These are phyloP conservation scores for Chaetothyriales sp. DNA, from an alignment of 2,329 filamentous ascomycete species.

Conservation along the genomic window DNA sequence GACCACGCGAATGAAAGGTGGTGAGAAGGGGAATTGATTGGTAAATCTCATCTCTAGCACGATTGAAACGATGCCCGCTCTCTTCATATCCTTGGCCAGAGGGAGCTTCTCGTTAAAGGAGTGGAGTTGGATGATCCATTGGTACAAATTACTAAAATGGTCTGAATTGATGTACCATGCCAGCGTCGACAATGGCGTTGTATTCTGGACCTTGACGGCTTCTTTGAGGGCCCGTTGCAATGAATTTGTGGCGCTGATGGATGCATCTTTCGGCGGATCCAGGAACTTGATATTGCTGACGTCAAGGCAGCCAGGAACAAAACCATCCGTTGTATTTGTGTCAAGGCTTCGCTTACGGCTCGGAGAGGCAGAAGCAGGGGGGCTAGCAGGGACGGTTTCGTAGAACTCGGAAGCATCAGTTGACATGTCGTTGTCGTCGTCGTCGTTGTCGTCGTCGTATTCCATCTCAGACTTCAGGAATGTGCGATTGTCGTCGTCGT, in stretches of 20 bases:
- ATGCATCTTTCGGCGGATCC: slow-evolving; percentile 52
- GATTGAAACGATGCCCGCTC: slow-evolving; percentile 47
- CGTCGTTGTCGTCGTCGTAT: no score
- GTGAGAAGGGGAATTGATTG: slow-evolving; percentile 58
- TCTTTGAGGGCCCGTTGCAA: slow-evolving; percentile 52
- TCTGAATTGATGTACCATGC: slow-evolving; percentile 70
- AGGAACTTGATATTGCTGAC: slow-evolving; percentile 50
- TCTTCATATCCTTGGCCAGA: slow-evolving; percentile 61
- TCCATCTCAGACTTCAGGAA: slow-evolving; percentile 23
- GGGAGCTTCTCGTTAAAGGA: slow-evolving; percentile 59
- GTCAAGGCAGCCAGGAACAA: slow-evolving; percentile 54
- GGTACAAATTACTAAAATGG: slow-evolving; percentile 61
- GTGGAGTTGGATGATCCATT: slow-evolving; percentile 85
- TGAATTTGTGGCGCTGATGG: slow-evolving; percentile 43
- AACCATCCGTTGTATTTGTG: slow-evolving; percentile 37
- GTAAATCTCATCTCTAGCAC: slow-evolving; percentile 75
- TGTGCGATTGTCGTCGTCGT: no score
- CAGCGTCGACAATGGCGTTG: slow-evolving; percentile 48
- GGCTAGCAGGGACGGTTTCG: not conserved
- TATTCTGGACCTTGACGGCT: slow-evolving; percentile 51
- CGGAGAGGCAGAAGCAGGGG: not conserved
- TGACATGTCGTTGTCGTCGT: not conserved
- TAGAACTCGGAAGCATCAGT: slow-evolving; percentile 1
- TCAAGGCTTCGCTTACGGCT: slow-evolving; percentile 3
- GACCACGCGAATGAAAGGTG: slow-evolving; percentile 74